Percentiles rank a stretch among this genome's conserved stretches.
These are phyloP conservation scores for Arthrobotrys pseudoclavata DNA, from an alignment of 2,329 filamentous ascomycete species.

Conservation along the genomic window DNA sequence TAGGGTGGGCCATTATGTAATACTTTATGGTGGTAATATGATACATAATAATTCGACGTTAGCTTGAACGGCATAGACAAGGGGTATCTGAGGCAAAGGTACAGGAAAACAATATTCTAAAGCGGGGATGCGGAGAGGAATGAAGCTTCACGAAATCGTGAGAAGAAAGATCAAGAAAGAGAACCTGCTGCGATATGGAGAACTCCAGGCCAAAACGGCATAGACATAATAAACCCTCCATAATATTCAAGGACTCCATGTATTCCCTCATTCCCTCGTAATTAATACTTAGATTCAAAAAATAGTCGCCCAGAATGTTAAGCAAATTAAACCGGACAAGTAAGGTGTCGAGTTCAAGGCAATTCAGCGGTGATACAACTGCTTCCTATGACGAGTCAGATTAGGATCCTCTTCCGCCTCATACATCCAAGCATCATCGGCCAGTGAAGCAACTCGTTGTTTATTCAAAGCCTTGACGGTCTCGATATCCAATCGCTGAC, in stretches of 20 bases:
- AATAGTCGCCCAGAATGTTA: background rate
- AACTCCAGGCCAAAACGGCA: background rate
- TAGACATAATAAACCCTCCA: background rate
- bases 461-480: slow-evolving; percentile 67
- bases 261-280: background rate
- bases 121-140: background rate
- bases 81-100: background rate
- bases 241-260: background rate
- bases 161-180: background rate
- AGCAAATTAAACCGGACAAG: background rate
- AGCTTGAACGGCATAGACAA: background rate
- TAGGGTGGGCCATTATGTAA: background rate
- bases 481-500: slow-evolving; percentile 70
- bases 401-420: slow-evolving; percentile 74
- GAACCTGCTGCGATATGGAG: background rate
- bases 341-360: background rate
- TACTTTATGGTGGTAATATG: slow-evolving; percentile 9
- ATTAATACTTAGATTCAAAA: background rate
- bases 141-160: background rate
- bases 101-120: background rate
- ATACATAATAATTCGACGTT: slow-evolving; percentile 27
- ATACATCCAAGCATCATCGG: slow-evolving; percentile 93
- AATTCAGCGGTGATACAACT: slow-evolving; percentile 48
- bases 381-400: slow-evolving; percentile 24
- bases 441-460: slow-evolving; percentile 78